phyloP scores from a whole-genome alignment of 805 yeast species.

The Cyberlindnera lachancei region DNA sequence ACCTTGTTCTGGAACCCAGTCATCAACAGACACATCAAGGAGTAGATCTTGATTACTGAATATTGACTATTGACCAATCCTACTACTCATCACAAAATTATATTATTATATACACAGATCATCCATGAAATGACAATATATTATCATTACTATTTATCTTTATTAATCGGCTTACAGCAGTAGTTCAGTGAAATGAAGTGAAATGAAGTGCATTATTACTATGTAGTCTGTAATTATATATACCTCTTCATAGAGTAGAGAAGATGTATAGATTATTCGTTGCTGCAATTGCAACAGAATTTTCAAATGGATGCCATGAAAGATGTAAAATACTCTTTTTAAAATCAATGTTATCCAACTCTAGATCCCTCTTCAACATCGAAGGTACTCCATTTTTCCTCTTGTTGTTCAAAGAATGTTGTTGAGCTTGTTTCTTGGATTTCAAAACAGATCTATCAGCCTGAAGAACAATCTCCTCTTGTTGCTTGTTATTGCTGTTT shows the following conservation, averaged over 20 bases:
- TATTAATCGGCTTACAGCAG: too few relatives aligned
- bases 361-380: constrained; percentile 37
- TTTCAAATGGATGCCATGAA: constrained; percentile 98
- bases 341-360: constrained; percentile 73
- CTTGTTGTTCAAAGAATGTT: too few relatives aligned
- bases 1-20: constrained; percentile 94
- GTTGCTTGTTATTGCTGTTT: constrained; percentile 5
- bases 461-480: constrained; percentile 70
- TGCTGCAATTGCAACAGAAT: constrained; percentile 96
- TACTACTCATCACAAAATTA: too few relatives aligned
- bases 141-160: too few relatives aligned
- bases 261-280: constrained; percentile 89
- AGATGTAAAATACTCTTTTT: constrained; percentile 89
- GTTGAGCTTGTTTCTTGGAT: constrained; percentile 45
- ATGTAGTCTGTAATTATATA: too few relatives aligned
- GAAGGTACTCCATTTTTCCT: constrained; percentile 28
- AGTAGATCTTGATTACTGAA: constrained; percentile 5
- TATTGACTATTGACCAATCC: too few relatives aligned
- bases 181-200: too few relatives aligned
- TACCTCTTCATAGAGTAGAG: constrained; percentile 49
- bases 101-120: too few relatives aligned
- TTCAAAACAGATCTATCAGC: constrained; percentile 98
- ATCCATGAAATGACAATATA: too few relatives aligned
- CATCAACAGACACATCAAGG: constrained; percentile 74
- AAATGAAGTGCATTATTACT: too few relatives aligned